Percentiles rank a stretch among this genome's conserved stretches.
phyloP scores from a whole-genome alignment of 179 eudicot species.

The Drosera spatulata region DNA sequence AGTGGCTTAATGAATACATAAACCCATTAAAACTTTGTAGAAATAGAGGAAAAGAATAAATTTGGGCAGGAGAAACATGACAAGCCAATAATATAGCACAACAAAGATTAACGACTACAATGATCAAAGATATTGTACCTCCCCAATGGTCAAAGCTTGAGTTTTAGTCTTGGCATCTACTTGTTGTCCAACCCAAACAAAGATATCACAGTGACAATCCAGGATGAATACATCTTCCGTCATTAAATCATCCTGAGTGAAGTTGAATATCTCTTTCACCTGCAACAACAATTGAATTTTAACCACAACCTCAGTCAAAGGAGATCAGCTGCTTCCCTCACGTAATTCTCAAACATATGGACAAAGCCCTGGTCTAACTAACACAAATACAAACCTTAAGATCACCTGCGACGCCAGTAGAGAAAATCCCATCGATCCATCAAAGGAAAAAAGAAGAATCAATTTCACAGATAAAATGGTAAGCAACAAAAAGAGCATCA shows the following conservation, averaged over 20 bases:
- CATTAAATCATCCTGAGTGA: slow-evolving; percentile 90
- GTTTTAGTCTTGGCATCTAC: slow-evolving; percentile 52
- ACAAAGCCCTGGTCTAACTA: too few relatives aligned
- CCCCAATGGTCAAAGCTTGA: slow-evolving; percentile 59
- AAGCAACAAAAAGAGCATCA: background rate
- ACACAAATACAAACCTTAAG: too few relatives aligned
- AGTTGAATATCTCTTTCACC: slow-evolving; percentile 83
- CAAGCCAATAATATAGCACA: too few relatives aligned
- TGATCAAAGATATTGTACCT: slow-evolving; percentile 27
- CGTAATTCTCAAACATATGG: too few relatives aligned
- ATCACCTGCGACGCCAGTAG: too few relatives aligned
- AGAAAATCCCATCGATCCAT: background rate
- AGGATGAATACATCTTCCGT: slow-evolving; percentile 88
- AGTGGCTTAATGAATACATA: too few relatives aligned
- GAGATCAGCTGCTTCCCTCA: too few relatives aligned
- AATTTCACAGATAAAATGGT: slow-evolving; percentile 1
- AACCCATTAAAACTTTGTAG: too few relatives aligned
- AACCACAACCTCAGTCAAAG: background rate
- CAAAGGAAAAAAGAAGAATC: background rate
- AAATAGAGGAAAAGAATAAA: too few relatives aligned
- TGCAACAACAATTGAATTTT: slow-evolving; percentile 23
- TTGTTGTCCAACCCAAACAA: slow-evolving; percentile 87
- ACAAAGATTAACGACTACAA: background rate
- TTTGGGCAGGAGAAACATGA: background rate
- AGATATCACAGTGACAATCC: slow-evolving; percentile 72